These are phyloP conservation scores for Trichosporon asahii DNA, from an alignment of 1,284 basidiomycete species.

Conservation along the genomic window DNA sequence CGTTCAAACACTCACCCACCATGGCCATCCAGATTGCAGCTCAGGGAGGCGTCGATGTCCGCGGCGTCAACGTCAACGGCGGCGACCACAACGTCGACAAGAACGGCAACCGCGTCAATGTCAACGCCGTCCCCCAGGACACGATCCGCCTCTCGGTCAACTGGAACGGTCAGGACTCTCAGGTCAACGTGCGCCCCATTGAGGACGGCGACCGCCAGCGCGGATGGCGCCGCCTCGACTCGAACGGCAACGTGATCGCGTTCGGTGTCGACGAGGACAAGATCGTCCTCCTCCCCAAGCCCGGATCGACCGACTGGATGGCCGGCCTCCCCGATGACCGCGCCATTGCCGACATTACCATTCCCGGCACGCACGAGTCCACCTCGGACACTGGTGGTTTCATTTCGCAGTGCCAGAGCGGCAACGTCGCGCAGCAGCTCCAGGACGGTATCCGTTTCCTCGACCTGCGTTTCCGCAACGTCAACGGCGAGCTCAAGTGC, in stretches of 20 bases:
- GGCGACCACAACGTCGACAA: conserved; percentile 14
- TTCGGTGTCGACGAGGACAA: conserved; percentile 20
- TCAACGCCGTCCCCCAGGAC: conserved; percentile 12
- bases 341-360: conserved; percentile 21
- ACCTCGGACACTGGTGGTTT: conserved; percentile 20
- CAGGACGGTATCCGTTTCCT: conserved; percentile 65
- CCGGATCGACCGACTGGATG: conserved; percentile 15
- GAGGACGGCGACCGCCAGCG: conserved; percentile 13
- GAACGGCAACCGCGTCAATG: conserved; percentile 16
- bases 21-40: conserved; percentile 20
- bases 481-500: conserved; percentile 58
- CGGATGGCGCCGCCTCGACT: conserved; percentile 20
- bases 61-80: conserved; percentile 18
- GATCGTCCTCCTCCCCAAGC: conserved; percentile 18
- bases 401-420: conserved; percentile 49
- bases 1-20: not conserved
- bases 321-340: conserved; percentile 21
- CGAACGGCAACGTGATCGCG: conserved; percentile 15
- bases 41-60: conserved; percentile 21
- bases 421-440: conserved; percentile 45
- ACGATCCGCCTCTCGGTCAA: conserved; percentile 14
- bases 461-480: conserved; percentile 72
- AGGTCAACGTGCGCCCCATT: conserved; percentile 12
- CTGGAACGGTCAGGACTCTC: conserved; percentile 15
- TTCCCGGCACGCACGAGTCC: conserved; percentile 23